Conservation (phyloP, 2,329 filamentous ascomycete species). For the Ophiognomonia clavigignenti-juglandacearum region DNA sequence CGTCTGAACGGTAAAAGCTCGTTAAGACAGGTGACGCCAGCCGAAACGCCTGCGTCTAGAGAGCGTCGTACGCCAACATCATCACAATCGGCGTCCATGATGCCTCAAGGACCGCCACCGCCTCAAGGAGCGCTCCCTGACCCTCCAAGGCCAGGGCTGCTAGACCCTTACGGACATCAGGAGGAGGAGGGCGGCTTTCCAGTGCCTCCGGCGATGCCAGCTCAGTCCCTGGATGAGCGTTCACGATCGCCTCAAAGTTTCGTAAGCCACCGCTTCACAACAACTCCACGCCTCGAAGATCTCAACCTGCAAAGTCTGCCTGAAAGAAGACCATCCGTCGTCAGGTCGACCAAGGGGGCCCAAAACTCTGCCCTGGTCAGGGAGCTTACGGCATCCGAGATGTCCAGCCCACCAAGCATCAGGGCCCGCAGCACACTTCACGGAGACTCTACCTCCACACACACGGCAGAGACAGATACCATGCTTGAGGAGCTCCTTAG, state of each 20-base stretch:
- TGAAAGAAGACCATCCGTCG: slow-evolving; percentile 20
- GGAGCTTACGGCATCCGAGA: slow-evolving; percentile 11
- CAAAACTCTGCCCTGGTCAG: slow-evolving; percentile 7
- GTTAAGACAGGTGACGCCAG: slow-evolving; percentile 3
- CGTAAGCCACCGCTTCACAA: slow-evolving; percentile 12
- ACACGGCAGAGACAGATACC: slow-evolving; percentile 28
- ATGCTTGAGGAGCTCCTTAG: slow-evolving; percentile 29
- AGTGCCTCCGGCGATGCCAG: slow-evolving; percentile 13
- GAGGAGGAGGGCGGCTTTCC: slow-evolving; percentile 14
- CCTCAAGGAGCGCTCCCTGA: slow-evolving; percentile 12
- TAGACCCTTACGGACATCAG: too few relatives aligned
- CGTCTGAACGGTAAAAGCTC: slow-evolving; percentile 32
- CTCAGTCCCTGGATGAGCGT: slow-evolving; percentile 17
- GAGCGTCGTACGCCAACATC: too few relatives aligned
- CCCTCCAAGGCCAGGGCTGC: slow-evolving; percentile 14
- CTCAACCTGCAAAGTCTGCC: neutral
- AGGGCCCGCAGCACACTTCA: slow-evolving; percentile 12
- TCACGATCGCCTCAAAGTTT: slow-evolving; percentile 14
- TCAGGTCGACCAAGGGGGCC: slow-evolving; percentile 18
- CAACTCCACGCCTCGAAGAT: neutral
- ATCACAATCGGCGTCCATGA: too few relatives aligned
- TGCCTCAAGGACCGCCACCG: neutral
- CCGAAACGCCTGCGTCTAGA: slow-evolving; percentile 4
- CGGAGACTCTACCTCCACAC: slow-evolving; percentile 24
- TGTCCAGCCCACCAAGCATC: slow-evolving; percentile 13